Evolutionary conservation across 768 basidiomycete species (phyloP).

Genomic region (Pisolithus sp.): DNA sequence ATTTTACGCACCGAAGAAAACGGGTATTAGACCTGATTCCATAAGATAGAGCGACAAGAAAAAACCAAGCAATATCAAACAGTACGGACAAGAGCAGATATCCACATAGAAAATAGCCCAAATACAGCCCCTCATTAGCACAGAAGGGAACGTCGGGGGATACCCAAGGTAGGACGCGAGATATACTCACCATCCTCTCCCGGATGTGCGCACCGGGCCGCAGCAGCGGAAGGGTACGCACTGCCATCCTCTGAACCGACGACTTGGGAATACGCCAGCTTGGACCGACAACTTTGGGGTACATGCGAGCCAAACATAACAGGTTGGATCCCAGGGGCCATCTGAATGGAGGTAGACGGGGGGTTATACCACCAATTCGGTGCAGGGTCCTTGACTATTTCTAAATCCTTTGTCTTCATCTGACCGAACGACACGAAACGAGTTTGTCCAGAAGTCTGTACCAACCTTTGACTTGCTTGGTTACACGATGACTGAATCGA

Average conservation of each 20-base stretch:
- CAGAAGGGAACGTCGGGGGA: not conserved
- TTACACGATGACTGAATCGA: not conserved
- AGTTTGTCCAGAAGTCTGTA: not conserved
- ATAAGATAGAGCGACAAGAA: not conserved
- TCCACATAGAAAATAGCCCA: not conserved
- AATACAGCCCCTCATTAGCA: not conserved
- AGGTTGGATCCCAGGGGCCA: not conserved
- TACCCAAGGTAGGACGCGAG: not conserved
- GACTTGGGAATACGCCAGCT: not conserved
- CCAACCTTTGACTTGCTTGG: not conserved
- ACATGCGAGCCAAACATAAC: not conserved
- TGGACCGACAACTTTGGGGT: not conserved
- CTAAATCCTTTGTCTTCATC: not conserved
- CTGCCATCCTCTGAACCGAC: not conserved
- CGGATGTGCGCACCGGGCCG: not conserved
- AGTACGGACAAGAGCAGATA: not conserved
- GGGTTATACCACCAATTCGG: not conserved
- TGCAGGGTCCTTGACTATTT: not conserved
- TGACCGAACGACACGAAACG: not conserved
- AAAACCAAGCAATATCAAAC: not conserved
- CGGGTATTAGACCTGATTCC: not conserved
- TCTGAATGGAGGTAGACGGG: not conserved
- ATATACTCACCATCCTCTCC: constrained; percentile 1
- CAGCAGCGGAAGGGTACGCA: not conserved
- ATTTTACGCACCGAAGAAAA: not conserved